Conservation (phyloP, 2,329 filamentous ascomycete species). For the Penicillium glabrum region DNA sequence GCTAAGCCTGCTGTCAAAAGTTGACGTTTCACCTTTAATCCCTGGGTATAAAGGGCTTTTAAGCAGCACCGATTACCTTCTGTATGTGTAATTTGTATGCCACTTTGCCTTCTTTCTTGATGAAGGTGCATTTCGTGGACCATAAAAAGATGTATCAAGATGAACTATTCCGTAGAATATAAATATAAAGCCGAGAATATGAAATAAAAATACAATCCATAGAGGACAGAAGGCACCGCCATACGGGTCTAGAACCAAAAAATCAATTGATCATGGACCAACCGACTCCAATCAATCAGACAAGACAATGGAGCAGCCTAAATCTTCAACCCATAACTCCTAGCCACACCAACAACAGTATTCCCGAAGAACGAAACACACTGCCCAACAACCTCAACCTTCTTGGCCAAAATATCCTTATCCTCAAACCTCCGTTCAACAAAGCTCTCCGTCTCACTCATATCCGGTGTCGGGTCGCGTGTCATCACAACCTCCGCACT, state of each 20-base stretch:
- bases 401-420: constrained; percentile 60
- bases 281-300: too few species aligned
- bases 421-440: constrained; percentile 74
- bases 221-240: not conserved
- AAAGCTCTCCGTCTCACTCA: constrained; percentile 75
- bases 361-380: constrained; percentile 82
- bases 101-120: too few species aligned
- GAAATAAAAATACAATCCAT: not conserved
- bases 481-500: constrained; percentile 92
- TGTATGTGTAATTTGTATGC: too few species aligned
- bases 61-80: too few species aligned
- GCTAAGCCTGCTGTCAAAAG: not conserved
- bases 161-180: not conserved
- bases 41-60: too few species aligned
- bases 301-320: constrained; percentile 37
- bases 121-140: too few species aligned
- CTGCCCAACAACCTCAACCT: constrained; percentile 64
- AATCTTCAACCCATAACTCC: constrained; percentile 84
- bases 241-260: not conserved
- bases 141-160: too few species aligned
- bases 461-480: constrained; percentile 73
- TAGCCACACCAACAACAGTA: constrained; percentile 75
- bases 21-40: not conserved
- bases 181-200: not conserved
- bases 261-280: not conserved